These are phyloP conservation scores for Podaxis rugospora DNA, from an alignment of 768 basidiomycete species.

Conservation along the genomic window DNA sequence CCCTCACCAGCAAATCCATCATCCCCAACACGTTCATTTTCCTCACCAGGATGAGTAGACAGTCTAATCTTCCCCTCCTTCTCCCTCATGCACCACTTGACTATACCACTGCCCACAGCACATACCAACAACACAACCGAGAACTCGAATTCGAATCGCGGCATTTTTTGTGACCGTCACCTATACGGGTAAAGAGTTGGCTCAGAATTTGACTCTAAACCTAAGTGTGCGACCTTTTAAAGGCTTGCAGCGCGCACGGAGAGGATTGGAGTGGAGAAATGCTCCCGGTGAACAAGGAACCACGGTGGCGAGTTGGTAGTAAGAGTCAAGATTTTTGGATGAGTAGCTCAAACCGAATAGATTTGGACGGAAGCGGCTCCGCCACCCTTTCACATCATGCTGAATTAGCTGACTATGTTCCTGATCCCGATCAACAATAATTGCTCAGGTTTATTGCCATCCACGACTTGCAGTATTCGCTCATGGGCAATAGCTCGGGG, in stretches of 20 bases:
- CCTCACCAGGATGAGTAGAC: slow-evolving; percentile 14
- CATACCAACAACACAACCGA: slow-evolving; percentile 41
- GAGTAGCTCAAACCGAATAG: background rate
- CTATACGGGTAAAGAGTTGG: background rate
- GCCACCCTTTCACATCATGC: background rate
- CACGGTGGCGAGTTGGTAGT: background rate
- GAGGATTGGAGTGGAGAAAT: background rate
- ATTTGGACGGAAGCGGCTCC: background rate
- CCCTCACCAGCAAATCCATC: slow-evolving; percentile 16
- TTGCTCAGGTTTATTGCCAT: background rate
- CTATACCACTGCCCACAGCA: slow-evolving; percentile 38
- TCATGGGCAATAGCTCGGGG: no score
- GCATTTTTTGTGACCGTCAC: slow-evolving; percentile 30
- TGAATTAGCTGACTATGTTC: background rate
- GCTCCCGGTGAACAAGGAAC: background rate
- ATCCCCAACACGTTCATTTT: slow-evolving; percentile 5
- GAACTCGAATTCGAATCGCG: slow-evolving; percentile 53
- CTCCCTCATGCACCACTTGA: slow-evolving; percentile 36
- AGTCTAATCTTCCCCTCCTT: slow-evolving; percentile 41
- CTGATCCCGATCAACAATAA: background rate
- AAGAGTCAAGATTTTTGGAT: background rate
- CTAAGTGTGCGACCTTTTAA: background rate
- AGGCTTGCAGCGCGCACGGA: background rate
- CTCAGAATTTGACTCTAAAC: background rate
- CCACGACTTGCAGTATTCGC: no score